Base-by-base conservation (phyloP, 2,329 filamentous ascomycete genomes). In the Phyllosticta capitalensis region DNA sequence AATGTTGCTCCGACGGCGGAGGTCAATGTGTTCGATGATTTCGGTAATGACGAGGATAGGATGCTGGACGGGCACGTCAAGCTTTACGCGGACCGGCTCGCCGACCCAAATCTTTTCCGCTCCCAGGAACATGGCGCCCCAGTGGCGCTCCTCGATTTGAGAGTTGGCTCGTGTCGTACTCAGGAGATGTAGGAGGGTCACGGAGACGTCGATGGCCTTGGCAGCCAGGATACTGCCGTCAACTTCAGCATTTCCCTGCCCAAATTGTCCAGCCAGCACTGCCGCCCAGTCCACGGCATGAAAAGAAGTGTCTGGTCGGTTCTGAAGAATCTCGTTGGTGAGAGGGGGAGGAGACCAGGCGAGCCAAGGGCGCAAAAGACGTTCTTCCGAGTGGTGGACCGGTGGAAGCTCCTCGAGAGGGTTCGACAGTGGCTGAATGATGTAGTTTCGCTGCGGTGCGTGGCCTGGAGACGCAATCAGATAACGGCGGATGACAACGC, bases 41-140 rank as follows among this genome's bases (percentile, higher is more conserved):
- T 73, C 67, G 28, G 71, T 73, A 10, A 80, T 62, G 28, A 79
- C 74, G 63, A 84, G 71, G 38, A 84, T 72, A 24, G 57, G 52
- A 7, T 54, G 4, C 17, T 81, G 76, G 28, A 75, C 75, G 19
- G 75, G 30, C 3, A 33, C 22, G n/a, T 71, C 73, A 14, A 73
- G 69, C 6, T 73, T 71, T 5, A 84, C 68, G n/a, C 82, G 79
- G 14, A 84, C 73, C 1, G 80, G 75, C 53, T 85, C 82, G n/a
- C 81, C 80, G 20, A 78, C 69, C 79, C 81, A 84, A 21, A 84
- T 74, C 68, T 83, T 84, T 65, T 85, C 82, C 1, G 78, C 81
- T 5, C 82, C 82, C 0, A 84, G 68, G 66, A 76, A 84, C 55
- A 84, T 72, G 30, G 79, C 80, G 60, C 79, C 79, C 67, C 79